These are phyloP conservation scores for Fraxinus quadrangulata DNA, from an alignment of 257 asterid genomes.

Conservation along the genomic window DNA sequence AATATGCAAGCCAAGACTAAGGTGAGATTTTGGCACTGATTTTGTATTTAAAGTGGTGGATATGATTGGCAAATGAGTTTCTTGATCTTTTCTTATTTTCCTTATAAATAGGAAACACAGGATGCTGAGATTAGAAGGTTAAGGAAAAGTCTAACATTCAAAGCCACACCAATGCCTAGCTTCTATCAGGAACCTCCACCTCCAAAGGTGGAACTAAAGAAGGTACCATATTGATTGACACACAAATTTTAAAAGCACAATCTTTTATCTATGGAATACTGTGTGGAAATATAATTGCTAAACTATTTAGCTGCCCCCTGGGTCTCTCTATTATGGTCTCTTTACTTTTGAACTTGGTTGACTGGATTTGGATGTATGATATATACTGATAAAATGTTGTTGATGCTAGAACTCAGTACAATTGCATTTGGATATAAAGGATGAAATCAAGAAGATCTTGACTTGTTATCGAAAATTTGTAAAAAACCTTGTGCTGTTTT, in stretches of 20 bases:
- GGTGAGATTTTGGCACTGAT: constrained; percentile 40
- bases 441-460: neutral
- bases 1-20: constrained; percentile 73
- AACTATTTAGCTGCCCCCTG: neutral
- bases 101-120: constrained; percentile 68
- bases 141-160: constrained; percentile 80
- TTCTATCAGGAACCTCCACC: constrained; percentile 98
- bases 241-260: neutral
- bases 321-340: neutral
- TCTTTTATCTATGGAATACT: neutral
- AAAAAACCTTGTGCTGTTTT: neutral
- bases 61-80: constrained; percentile 8
- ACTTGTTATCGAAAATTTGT: neutral
- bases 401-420: neutral
- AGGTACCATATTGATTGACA: constrained; percentile 47
- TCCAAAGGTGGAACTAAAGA: constrained; percentile 82
- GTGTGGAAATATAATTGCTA: neutral
- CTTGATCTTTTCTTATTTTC: constrained; percentile 7
- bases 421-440: neutral
- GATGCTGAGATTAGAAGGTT: constrained; percentile 86
- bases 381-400: neutral
- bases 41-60: constrained; percentile 2
- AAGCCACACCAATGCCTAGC: constrained; percentile 98
- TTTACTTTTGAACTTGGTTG: neutral
- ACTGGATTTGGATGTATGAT: neutral